Conservation (phyloP, 2,329 filamentous ascomycete species). For the Pleochaeta shiraiana region DNA sequence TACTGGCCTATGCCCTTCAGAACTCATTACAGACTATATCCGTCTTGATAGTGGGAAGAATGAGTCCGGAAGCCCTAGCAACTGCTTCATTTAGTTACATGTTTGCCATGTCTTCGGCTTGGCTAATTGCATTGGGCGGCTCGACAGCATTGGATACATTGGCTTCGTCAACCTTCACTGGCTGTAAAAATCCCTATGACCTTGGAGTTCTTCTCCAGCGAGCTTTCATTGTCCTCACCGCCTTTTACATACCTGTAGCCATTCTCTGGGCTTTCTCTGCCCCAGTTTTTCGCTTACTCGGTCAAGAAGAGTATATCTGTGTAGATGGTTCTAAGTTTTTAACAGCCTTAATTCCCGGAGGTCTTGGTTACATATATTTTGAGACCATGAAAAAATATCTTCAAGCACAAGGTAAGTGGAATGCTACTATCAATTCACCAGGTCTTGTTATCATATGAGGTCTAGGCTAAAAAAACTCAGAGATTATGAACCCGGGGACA, state of each 20-base stretch:
- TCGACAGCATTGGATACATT: slow-evolving; percentile 74
- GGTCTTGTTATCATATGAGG: too few species aligned
- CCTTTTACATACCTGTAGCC: slow-evolving; percentile 52
- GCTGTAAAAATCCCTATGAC: slow-evolving; percentile 55
- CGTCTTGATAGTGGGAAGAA: slow-evolving; percentile 57
- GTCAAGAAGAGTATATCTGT: slow-evolving; percentile 60
- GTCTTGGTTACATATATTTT: slow-evolving; percentile 73
- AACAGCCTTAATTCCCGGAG: slow-evolving; percentile 53
- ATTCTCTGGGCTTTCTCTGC: slow-evolving; percentile 56
- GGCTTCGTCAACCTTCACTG: slow-evolving; percentile 64
- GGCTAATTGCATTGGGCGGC: slow-evolving; percentile 69
- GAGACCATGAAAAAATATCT: slow-evolving; percentile 72
- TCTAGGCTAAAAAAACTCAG: slow-evolving; percentile 11
- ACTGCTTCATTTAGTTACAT: slow-evolving; percentile 78
- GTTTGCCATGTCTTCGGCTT: slow-evolving; percentile 79
- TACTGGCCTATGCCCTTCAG: slow-evolving; percentile 66
- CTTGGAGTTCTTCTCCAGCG: slow-evolving; percentile 61
- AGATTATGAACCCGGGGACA: slow-evolving; percentile 58
- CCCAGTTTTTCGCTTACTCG: slow-evolving; percentile 48
- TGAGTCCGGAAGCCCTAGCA: slow-evolving; percentile 60
- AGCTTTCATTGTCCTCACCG: slow-evolving; percentile 45
- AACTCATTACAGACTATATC: slow-evolving; percentile 70
- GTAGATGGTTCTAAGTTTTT: slow-evolving; percentile 52
- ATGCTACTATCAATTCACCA: too few species aligned
- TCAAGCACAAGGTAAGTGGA: slow-evolving; percentile 59